These are phyloP conservation scores for Dalechampia spathulata DNA, from an alignment of 441 rosid species.

Conservation along the genomic window DNA sequence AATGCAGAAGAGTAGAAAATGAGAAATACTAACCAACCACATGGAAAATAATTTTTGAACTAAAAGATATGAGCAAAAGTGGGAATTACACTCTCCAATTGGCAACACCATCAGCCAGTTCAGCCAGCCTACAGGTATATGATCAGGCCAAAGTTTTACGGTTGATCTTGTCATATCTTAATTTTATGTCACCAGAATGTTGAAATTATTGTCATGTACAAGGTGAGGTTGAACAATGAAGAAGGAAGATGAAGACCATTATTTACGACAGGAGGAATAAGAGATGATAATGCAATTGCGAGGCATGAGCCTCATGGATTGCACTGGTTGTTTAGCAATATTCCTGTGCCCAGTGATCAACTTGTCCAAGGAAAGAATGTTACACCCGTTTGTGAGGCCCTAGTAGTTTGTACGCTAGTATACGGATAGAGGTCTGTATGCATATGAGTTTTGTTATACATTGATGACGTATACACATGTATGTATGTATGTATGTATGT, in stretches of 20 bases:
- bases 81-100: slow-evolving; percentile 54
- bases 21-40: slow-evolving; percentile 35
- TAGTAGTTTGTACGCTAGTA: no score
- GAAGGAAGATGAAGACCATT: slow-evolving; percentile 18
- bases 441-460: no score
- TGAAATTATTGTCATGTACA: no score
- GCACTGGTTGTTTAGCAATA: slow-evolving; percentile 32
- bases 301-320: slow-evolving; percentile 55
- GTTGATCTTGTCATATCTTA: no score
- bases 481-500: no score
- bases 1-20: slow-evolving; percentile 10
- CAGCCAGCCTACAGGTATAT: slow-evolving; percentile 48
- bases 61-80: slow-evolving; percentile 17
- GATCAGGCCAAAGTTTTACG: no score
- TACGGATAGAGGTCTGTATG: no score
- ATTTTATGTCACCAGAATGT: no score
- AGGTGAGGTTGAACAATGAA: slow-evolving; percentile 6
- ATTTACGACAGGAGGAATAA: slow-evolving; percentile 37
- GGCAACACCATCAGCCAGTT: slow-evolving; percentile 58
- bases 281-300: slow-evolving; percentile 53
- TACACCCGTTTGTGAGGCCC: no score
- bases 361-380: slow-evolving; percentile 30
- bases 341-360: slow-evolving; percentile 19
- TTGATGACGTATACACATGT: no score
- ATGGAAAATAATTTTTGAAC: slow-evolving; percentile 53